Base-by-base conservation (phyloP, 1,284 basidiomycete genomes). In the Sanghuangporus weigelae region DNA sequence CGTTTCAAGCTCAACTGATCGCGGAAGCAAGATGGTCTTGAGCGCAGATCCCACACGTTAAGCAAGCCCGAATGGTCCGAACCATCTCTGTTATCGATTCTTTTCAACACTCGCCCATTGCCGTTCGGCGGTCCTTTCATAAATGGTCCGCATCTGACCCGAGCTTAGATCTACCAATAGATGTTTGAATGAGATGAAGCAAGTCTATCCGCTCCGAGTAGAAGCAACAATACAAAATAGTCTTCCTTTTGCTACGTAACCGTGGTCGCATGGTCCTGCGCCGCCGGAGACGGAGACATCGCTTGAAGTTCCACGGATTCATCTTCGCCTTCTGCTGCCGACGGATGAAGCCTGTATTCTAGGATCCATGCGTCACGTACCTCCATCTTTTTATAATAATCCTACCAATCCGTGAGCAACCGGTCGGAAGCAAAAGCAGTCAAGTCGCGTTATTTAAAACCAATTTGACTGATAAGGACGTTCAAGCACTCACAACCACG, bases 281-380 rank as follows among this genome's bases (percentile, higher is more conserved):
- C 60, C 53, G 60, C 60, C 50, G 59, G 38, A 50, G 48, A 23
- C 49, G 59, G 31, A 11, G 49, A n/a, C 50, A 51, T 46, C 31
- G 49, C 26, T 21, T 60, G 35, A 40, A 35, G 12, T 14, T 51
- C 61, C 55, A 42, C 40, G 36, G 50, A 38, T 6, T 49, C 54
- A 51, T 35, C 50, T 19, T 63, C 62, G 31, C 31, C 51, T 21
- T 62, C 46, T 19, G 44, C 42, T 40, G 11, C 46, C 7, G 51
- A 40, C 61, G 61, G 49, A 51, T 56, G 62, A 44, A 84, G 73
- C 44, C 72, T 72, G 71, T 80, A 84, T 73, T 92, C 86, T 56
- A 93, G 79, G 66, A 93, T 79, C 91, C 91, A 93, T 26, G 90
- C 91, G 68, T 87, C 87, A 67, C 82, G 84, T 35, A 91, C 91